Evolutionary conservation across 768 basidiomycete genomes (phyloP).

Genomic region (Amanita polypyramis): DNA sequence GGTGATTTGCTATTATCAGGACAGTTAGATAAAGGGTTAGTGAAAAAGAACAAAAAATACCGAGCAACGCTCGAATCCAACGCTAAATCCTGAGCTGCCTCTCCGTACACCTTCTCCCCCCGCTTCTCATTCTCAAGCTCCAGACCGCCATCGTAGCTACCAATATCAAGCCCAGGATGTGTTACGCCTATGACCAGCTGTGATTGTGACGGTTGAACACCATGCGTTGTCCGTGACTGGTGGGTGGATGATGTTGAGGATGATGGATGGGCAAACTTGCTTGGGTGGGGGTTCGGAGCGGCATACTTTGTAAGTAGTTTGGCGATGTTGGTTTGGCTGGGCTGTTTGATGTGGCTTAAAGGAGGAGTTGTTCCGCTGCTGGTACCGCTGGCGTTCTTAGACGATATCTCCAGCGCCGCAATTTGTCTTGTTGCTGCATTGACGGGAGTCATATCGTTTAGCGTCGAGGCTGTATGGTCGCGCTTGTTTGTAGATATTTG

Average conservation of each 20-base stretch:
- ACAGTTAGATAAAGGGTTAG: neutral
- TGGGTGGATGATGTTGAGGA: slow-evolving; percentile 17
- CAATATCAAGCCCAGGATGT: slow-evolving; percentile 56
- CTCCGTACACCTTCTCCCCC: slow-evolving; percentile 63
- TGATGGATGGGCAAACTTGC: slow-evolving; percentile 28
- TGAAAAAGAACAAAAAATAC: slow-evolving; percentile 27
- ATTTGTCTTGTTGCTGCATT: slow-evolving; percentile 59
- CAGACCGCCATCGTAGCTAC: slow-evolving; percentile 93
- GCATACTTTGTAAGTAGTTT: slow-evolving; percentile 71
- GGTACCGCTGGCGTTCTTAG: slow-evolving; percentile 12
- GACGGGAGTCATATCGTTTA: slow-evolving; percentile 29
- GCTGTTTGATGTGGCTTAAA: slow-evolving; percentile 36
- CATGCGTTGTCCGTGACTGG: neutral
- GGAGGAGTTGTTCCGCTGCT: slow-evolving; percentile 18
- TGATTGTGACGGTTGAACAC: slow-evolving; percentile 10
- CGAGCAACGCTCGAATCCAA: slow-evolving; percentile 71
- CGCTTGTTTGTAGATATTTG: slow-evolving; percentile 1
- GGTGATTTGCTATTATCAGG: slow-evolving; percentile 40
- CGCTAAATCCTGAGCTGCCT: slow-evolving; percentile 72
- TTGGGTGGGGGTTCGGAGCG: slow-evolving; percentile 42
- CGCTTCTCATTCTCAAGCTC: slow-evolving; percentile 79
- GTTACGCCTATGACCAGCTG: slow-evolving; percentile 15
- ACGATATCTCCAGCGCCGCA: slow-evolving; percentile 49
- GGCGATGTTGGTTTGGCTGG: slow-evolving; percentile 50
- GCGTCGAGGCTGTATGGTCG: neutral